A percentile compares a stretch with the other conserved stretches of the same genome.
These are phyloP conservation scores for Amylocystis lapponica DNA, from an alignment of 768 basidiomycete genomes.

Conservation along the genomic window DNA sequence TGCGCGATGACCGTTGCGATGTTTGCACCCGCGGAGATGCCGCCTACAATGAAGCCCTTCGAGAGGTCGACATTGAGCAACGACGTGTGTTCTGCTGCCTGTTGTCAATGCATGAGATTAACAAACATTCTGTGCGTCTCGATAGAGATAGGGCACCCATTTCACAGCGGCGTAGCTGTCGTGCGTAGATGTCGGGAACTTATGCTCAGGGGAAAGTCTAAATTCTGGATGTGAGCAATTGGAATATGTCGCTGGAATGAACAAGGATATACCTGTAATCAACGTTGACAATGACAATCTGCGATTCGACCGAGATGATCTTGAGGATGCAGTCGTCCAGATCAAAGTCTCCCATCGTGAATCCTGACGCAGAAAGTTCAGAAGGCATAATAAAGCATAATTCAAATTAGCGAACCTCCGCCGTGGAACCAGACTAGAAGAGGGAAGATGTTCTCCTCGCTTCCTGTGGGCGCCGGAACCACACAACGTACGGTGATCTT, in stretches of 20 bases:
- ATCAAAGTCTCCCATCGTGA: conserved; percentile 5
- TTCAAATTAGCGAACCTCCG: conserved; percentile 4
- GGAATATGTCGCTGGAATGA: background rate
- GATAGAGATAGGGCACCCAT: conserved; percentile 14
- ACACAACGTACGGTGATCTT: conserved; percentile 1
- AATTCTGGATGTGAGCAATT: background rate
- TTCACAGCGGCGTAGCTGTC: conserved; percentile 20
- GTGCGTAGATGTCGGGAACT: conserved; percentile 16
- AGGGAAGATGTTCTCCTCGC: conserved; percentile 2
- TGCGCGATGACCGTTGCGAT: conserved; percentile 16
- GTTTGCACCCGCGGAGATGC: conserved; percentile 18
- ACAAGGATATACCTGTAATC: conserved; percentile 8
- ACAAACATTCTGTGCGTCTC: background rate
- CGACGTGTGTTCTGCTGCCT: conserved; percentile 1
- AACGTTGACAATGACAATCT: conserved; percentile 15
- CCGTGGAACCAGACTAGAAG: conserved; percentile 8
- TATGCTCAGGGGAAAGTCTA: conserved; percentile 22
- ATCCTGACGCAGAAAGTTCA: conserved; percentile 1
- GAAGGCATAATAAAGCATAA: background rate
- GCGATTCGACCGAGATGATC: conserved; percentile 9
- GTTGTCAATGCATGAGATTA: background rate
- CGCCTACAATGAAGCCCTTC: conserved; percentile 19
- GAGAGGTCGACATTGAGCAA: conserved; percentile 6
- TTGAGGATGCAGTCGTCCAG: conserved; percentile 16
- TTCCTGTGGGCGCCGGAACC: background rate